Evolutionary conservation across 768 basidiomycete species (phyloP).

Genomic region (Trametes maxima): DNA sequence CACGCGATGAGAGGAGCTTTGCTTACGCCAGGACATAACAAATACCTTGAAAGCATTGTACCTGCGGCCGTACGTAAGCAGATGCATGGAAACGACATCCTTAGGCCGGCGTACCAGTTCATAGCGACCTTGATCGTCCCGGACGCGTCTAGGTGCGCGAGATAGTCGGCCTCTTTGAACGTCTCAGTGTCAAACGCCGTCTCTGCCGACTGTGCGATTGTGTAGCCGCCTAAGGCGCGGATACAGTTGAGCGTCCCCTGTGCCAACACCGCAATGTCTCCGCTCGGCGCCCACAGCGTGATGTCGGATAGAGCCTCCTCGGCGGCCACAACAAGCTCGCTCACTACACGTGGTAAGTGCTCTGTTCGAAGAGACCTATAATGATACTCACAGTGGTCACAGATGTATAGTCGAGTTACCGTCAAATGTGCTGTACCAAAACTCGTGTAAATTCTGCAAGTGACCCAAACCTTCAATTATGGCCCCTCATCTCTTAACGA

Average conservation of each 20-base stretch:
- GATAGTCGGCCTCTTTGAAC: slow-evolving; percentile 59
- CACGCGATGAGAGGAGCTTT: neutral
- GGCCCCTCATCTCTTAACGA: neutral
- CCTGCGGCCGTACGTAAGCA: slow-evolving; percentile 37
- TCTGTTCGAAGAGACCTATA: neutral
- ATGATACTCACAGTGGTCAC: slow-evolving; percentile 57
- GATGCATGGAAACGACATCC: neutral
- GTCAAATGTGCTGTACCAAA: slow-evolving; percentile 60
- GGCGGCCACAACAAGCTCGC: slow-evolving; percentile 55
- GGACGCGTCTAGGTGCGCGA: slow-evolving; percentile 45
- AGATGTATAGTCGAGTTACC: slow-evolving; percentile 56
- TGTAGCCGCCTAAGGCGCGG: slow-evolving; percentile 65
- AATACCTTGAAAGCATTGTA: slow-evolving; percentile 66
- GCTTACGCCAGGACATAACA: neutral
- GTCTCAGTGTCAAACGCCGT: slow-evolving; percentile 62
- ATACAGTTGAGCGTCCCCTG: slow-evolving; percentile 61
- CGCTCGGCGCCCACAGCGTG: slow-evolving; percentile 54
- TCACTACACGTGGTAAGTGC: slow-evolving; percentile 43
- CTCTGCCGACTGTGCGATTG: slow-evolving; percentile 47
- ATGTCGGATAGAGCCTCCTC: slow-evolving; percentile 68
- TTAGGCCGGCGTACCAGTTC: slow-evolving; percentile 51
- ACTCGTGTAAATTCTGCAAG: slow-evolving; percentile 58
- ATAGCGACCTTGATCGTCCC: slow-evolving; percentile 55
- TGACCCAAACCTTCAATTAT: neutral
- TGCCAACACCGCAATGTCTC: slow-evolving; percentile 54